A percentile compares a stretch with the other conserved stretches of the same genome.
These are phyloP conservation scores for Clitoria ternatea DNA, from an alignment of 306 rosid species.

Conservation along the genomic window DNA sequence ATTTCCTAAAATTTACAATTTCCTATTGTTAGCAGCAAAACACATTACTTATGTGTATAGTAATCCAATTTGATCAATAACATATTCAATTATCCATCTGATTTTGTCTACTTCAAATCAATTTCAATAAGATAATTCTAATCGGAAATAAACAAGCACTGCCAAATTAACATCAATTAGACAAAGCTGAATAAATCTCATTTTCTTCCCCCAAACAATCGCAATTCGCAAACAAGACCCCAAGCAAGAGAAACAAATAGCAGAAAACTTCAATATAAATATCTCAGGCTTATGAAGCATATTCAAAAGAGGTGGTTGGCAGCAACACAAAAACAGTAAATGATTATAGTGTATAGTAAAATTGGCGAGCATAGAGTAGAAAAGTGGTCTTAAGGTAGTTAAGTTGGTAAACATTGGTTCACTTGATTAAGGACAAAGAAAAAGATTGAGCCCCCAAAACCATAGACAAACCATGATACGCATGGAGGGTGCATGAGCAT, in stretches of 20 bases:
- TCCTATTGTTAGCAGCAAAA: background rate
- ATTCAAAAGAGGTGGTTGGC: background rate
- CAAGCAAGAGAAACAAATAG: background rate
- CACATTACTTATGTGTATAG: no score
- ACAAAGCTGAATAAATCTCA: no score
- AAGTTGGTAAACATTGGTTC: slow-evolving; percentile 21
- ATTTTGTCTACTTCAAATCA: no score
- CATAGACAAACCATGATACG: slow-evolving; percentile 31
- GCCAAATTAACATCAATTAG: no score
- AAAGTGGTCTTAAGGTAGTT: background rate
- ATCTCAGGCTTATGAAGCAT: background rate
- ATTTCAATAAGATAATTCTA: no score
- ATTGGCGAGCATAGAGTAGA: background rate
- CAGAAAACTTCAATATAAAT: background rate
- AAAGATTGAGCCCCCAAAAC: slow-evolving; percentile 48
- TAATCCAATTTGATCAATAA: no score
- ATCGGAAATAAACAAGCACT: no score
- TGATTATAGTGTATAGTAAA: background rate
- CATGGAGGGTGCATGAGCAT: slow-evolving; percentile 35
- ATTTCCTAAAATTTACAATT: slow-evolving; percentile 12
- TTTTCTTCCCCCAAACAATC: background rate
- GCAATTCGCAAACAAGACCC: background rate
- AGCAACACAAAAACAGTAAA: background rate
- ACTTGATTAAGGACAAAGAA: slow-evolving; percentile 24
- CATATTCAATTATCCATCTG: no score